phyloP scores from a whole-genome alignment of 2,329 filamentous ascomycete species.

The Emmonsia crescens region DNA sequence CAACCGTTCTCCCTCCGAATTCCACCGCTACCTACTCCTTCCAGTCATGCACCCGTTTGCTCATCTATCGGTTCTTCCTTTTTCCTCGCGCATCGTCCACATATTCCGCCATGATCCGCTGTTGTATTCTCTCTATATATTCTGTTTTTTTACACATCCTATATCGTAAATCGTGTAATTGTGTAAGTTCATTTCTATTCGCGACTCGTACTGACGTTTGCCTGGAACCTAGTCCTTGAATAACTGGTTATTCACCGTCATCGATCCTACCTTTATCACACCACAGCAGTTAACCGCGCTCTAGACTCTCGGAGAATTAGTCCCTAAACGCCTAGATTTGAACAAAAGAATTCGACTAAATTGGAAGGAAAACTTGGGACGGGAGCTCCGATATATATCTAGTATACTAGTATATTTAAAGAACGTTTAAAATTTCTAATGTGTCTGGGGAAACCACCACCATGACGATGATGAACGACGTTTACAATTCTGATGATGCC shows the following conservation, averaged over 20 bases:
- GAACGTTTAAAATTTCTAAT: slow-evolving; percentile 15
- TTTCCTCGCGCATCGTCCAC: background rate
- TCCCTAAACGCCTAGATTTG: background rate
- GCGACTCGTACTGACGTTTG: background rate
- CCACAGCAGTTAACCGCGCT: background rate
- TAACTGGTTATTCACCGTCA: background rate
- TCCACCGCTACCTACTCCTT: background rate
- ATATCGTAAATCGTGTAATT: background rate
- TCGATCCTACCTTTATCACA: background rate
- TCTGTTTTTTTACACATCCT: background rate
- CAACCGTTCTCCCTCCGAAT: background rate
- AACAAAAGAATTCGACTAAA: background rate
- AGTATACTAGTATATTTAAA: background rate
- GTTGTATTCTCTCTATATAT: background rate
- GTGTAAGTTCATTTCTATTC: background rate
- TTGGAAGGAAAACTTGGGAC: background rate
- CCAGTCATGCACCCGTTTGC: background rate
- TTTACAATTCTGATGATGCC: slow-evolving; percentile 33
- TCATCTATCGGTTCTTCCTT: background rate
- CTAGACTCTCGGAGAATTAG: background rate
- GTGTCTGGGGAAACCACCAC: slow-evolving; percentile 20
- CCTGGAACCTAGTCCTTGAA: background rate
- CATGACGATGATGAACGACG: slow-evolving; percentile 30
- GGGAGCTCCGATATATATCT: background rate
- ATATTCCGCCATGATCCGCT: background rate